These are phyloP conservation scores for Crithidia sp. DNA, from an alignment of 208 protist genomes.

Conservation along the genomic window DNA sequence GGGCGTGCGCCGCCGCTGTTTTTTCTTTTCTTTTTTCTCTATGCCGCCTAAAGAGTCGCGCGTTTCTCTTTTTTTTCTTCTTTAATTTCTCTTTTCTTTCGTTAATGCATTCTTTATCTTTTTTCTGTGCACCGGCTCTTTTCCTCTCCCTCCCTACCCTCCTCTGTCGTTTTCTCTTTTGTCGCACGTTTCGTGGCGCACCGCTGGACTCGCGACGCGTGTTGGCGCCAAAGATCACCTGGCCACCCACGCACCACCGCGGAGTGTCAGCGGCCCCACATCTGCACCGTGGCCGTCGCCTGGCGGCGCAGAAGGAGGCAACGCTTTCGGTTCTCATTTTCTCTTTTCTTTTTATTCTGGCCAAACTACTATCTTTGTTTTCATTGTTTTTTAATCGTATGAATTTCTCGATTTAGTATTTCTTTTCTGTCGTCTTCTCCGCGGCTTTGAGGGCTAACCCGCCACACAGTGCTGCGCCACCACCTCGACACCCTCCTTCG, in stretches of 20 bases:
- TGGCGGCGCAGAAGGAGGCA: not conserved
- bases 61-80: not conserved
- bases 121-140: not conserved
- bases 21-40: no score
- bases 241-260: not conserved
- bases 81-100: not conserved
- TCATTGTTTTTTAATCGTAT: no score
- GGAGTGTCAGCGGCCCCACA: not conserved
- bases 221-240: constrained; percentile 2
- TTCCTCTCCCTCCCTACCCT: not conserved
- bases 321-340: not conserved
- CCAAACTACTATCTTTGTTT: no score
- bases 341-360: not conserved
- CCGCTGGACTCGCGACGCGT: not conserved
- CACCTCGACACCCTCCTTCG: not conserved
- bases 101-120: not conserved
- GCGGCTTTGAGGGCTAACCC: no score
- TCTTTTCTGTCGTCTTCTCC: no score
- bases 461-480: no score
- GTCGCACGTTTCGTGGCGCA: no score
- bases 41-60: no score
- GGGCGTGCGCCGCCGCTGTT: no score
- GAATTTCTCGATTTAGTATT: no score
- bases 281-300: no score
- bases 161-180: not conserved